These are phyloP conservation scores for Fulvia fulva DNA, from an alignment of 2,329 filamentous ascomycete species.

Conservation along the genomic window DNA sequence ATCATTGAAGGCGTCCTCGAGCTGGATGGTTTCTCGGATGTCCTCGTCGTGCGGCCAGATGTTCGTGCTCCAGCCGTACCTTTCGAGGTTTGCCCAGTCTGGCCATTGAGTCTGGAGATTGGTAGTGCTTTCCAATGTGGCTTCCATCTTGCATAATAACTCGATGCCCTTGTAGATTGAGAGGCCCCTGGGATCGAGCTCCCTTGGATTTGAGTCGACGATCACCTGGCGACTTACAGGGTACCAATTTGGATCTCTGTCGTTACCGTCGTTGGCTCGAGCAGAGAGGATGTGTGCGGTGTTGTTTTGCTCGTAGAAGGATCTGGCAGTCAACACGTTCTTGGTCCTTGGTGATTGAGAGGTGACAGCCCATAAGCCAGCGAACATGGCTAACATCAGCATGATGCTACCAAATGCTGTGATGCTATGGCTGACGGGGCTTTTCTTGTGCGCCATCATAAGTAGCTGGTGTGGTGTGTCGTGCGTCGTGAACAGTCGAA, in stretches of 20 bases:
- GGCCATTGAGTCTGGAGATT: background rate
- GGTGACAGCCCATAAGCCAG: background rate
- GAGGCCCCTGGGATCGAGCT: background rate
- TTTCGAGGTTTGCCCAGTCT: background rate
- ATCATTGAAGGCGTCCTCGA: background rate
- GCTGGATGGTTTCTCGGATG: background rate
- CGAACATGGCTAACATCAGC: background rate
- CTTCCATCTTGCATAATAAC: background rate
- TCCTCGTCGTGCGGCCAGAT: too few relatives aligned
- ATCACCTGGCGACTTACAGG: background rate
- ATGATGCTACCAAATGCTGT: background rate
- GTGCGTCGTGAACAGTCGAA: background rate
- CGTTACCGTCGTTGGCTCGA: slow-evolving; percentile 1
- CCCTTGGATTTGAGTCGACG: background rate
- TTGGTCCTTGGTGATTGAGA: background rate
- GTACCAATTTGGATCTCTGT: background rate
- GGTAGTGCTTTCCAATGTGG: background rate
- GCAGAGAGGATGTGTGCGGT: background rate
- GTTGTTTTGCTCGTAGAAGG: background rate
- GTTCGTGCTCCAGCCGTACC: background rate
- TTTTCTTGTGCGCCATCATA: background rate
- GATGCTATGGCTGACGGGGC: background rate
- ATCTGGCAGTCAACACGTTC: background rate
- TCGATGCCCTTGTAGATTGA: background rate
- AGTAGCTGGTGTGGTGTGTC: background rate